A percentile compares a stretch with the other conserved stretches of the same genome.
Evolutionary conservation across 2,329 filamentous ascomycete genomes (phyloP).

Genomic region (Alternaria alternata): DNA sequence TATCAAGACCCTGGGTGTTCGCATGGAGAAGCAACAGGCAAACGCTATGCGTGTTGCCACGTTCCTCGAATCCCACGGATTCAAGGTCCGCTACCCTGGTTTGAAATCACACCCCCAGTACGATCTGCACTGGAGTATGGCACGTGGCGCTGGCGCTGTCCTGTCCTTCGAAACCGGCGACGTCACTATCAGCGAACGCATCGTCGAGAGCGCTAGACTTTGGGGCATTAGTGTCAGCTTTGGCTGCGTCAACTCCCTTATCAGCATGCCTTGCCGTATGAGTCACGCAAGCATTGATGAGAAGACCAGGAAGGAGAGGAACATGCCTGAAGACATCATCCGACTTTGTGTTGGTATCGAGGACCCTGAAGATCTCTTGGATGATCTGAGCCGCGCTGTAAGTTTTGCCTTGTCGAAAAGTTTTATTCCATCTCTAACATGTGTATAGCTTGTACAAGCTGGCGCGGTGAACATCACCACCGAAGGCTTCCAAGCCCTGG

Average conservation of each 20-base stretch:
- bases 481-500: conserved; percentile 77
- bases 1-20: conserved; percentile 94
- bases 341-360: conserved; percentile 96
- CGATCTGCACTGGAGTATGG: conserved; percentile 94
- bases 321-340: conserved; percentile 97
- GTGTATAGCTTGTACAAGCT: conserved; percentile 77
- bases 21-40: conserved; percentile 97
- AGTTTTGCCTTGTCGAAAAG: conserved; percentile 53
- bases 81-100: conserved; percentile 94
- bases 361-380: conserved; percentile 88
- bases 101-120: conserved; percentile 96
- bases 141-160: conserved; percentile 91
- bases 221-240: conserved; percentile 98
- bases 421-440: conserved; percentile 20
- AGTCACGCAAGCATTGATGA: conserved; percentile 98
- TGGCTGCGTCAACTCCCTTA: conserved; percentile 96
- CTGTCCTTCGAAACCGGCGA: conserved; percentile 96
- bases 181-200: conserved; percentile 81
- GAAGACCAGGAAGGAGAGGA: conserved; percentile 74
- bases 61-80: conserved; percentile 89
- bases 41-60: conserved; percentile 91
- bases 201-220: conserved; percentile 89
- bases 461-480: conserved; percentile 88
- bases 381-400: conserved; percentile 90
- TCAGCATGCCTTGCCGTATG: conserved; percentile 99